Percentiles rank a stretch among this genome's conserved stretches.
These are phyloP conservation scores for Lachnellula suecica DNA, from an alignment of 2,329 filamentous ascomycete genomes.

Conservation along the genomic window DNA sequence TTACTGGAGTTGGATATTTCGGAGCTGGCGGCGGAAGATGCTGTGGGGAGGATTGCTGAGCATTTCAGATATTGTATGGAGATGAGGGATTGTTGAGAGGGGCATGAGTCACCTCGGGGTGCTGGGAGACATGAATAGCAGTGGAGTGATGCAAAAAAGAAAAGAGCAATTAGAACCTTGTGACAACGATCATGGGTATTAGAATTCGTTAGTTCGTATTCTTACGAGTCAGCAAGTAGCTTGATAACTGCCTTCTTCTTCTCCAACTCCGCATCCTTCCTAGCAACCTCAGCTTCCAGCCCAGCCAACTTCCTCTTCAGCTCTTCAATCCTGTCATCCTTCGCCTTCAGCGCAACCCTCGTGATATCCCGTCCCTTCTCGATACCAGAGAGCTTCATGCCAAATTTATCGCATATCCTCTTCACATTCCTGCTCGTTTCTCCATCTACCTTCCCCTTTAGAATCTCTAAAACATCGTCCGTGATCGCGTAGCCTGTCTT, in stretches of 20 bases:
- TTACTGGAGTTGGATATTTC: neutral
- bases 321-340: constrained; percentile 63
- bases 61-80: too few species aligned
- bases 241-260: constrained; percentile 47
- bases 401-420: constrained; percentile 51
- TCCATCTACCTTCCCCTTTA: constrained; percentile 44
- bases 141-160: too few species aligned
- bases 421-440: constrained; percentile 39
- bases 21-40: neutral
- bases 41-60: too few species aligned
- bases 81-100: neutral
- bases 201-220: too few species aligned
- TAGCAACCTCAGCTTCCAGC: constrained; percentile 58
- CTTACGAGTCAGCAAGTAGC: neutral
- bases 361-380: constrained; percentile 64
- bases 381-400: constrained; percentile 59
- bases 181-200: too few species aligned
- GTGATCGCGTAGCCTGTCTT: constrained; percentile 37
- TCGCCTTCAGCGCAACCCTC: constrained; percentile 59
- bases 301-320: constrained; percentile 63
- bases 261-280: constrained; percentile 54
- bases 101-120: too few species aligned
- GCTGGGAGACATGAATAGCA: too few species aligned
- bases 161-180: too few species aligned
- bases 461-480: constrained; percentile 48